Conservation (phyloP, 305 asterid genomes). For the Solanum hybrid region DNA sequence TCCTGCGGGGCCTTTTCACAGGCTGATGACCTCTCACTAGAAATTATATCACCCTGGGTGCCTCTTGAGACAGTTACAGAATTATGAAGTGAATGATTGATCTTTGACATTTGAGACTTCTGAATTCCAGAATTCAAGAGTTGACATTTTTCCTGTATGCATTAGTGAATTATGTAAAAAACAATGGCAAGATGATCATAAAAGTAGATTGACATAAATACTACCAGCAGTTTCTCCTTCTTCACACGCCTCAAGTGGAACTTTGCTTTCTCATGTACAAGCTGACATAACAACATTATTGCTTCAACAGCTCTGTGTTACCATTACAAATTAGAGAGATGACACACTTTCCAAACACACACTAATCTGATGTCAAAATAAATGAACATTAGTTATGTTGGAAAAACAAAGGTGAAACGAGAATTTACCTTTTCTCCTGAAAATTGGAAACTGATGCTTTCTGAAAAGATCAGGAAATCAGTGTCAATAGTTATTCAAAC, state of each 20-base stretch:
- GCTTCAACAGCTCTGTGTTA: slow-evolving; percentile 56
- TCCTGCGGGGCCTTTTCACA: slow-evolving; percentile 25
- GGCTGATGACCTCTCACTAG: slow-evolving; percentile 19
- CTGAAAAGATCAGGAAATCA: slow-evolving; percentile 40
- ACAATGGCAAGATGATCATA: not conserved
- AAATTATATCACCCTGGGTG: slow-evolving; percentile 21
- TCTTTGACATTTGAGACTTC: slow-evolving; percentile 43
- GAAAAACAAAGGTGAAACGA: slow-evolving; percentile 7
- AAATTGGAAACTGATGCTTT: slow-evolving; percentile 29
- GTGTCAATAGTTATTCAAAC: slow-evolving; percentile 7
- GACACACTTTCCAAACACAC: slow-evolving; percentile 3
- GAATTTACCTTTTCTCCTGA: slow-evolving; percentile 51
- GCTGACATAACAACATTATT: slow-evolving; percentile 40
- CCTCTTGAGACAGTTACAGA: slow-evolving; percentile 16
- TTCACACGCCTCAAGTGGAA: slow-evolving; percentile 55
- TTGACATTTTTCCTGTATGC: slow-evolving; percentile 54
- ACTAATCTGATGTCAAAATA: slow-evolving; percentile 8
- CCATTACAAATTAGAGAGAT: slow-evolving; percentile 14
- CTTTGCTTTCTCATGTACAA: slow-evolving; percentile 62
- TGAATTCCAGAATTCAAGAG: slow-evolving; percentile 44
- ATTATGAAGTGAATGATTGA: slow-evolving; percentile 23
- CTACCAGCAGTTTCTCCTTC: slow-evolving; percentile 67
- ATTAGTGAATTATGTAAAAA: slow-evolving; percentile 14
- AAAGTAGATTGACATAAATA: slow-evolving; percentile 15
- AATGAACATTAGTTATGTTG: slow-evolving; percentile 12